phyloP scores from a whole-genome alignment of 352 stramenopile species.

The Elongisporangium prolatum region DNA sequence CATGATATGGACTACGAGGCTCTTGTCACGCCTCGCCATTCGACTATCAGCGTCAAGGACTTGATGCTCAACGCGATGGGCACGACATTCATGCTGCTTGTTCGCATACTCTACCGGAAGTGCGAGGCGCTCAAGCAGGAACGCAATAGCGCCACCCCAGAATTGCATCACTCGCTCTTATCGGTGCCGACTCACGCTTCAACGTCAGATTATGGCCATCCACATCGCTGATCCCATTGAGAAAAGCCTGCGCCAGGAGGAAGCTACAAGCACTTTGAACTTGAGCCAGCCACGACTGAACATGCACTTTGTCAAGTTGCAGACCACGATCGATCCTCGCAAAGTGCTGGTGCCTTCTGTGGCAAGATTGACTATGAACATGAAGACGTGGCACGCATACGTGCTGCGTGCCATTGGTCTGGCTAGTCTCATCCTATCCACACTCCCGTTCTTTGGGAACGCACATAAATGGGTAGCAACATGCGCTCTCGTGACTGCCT shows the following conservation, averaged over 20 bases:
- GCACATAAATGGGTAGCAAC: not conserved
- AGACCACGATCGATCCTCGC: not conserved
- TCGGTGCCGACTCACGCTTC: not conserved
- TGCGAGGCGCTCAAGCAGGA: not conserved
- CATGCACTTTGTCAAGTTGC: constrained; percentile 7
- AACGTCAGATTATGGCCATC: too few species aligned
- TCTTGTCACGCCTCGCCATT: not conserved
- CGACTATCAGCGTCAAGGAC: not conserved
- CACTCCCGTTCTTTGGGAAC: too few species aligned
- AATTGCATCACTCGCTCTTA: not conserved
- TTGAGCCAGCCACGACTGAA: not conserved
- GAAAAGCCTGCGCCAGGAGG: too few species aligned
- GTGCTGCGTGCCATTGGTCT: too few species aligned
- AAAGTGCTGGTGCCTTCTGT: not conserved
- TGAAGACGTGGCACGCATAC: too few species aligned
- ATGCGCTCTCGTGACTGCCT: not conserved
- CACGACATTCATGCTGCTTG: not conserved
- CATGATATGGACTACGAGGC: too few species aligned
- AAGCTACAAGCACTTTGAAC: not conserved
- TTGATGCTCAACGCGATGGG: not conserved
- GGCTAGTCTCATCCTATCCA: too few species aligned
- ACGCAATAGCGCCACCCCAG: not conserved
- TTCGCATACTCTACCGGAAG: not conserved
- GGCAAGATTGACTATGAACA: not conserved
- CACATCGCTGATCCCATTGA: not conserved